Base-by-base conservation (phyloP, 2,329 filamentous ascomycete species). In the Davidsoniella eucalypti region DNA sequence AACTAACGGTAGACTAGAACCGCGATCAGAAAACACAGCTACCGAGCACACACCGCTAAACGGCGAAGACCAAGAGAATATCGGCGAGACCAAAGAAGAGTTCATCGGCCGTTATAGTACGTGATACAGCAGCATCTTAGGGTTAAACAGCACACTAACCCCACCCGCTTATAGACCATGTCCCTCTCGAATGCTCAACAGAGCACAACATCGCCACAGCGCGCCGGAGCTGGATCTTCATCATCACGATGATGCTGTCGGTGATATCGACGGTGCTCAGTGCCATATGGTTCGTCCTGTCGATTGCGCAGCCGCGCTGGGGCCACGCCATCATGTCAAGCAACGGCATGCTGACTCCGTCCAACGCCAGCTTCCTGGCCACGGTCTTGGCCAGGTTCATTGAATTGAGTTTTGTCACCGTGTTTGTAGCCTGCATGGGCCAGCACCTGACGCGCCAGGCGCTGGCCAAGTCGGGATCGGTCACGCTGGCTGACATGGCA, bases 381-480 rank as follows among this genome's bases (percentile, higher is more conserved):
- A 74, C 82, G 0, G 63, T 86, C 2, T 66, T 86, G 36, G 82
- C 84, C 6, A 90, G 88, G 63, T 75, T 80, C 0, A 84, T 88
- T 44, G 85, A 90, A 63, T 60, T 88, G 55, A 78, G 80, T 0
- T 90, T 87, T 58, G 82, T 86, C 3, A 86, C 84, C 0, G 78
- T 85, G 0, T 84, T 86, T 54, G 80, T 88, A 1, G 74, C 80
- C 0, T 84, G 84, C 50, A 61, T 88, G 0, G 85, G 85, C 0
- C 85, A 92, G 60, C 73, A 83, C 0, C 64, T 90, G 14, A 86
- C 76, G n/a, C 71, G 82, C 17, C 68, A 81, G 50, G 80, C 84
- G 0, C 70, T 72, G 21, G 73, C 70, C 49, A 67, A 70, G 7
- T 73, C 76, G 0, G 65, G 67, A 2, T 84, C 84, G 2, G 73